Conservation (phyloP, 2,329 filamentous ascomycete genomes). For the Cryphonectria parasitica region DNA sequence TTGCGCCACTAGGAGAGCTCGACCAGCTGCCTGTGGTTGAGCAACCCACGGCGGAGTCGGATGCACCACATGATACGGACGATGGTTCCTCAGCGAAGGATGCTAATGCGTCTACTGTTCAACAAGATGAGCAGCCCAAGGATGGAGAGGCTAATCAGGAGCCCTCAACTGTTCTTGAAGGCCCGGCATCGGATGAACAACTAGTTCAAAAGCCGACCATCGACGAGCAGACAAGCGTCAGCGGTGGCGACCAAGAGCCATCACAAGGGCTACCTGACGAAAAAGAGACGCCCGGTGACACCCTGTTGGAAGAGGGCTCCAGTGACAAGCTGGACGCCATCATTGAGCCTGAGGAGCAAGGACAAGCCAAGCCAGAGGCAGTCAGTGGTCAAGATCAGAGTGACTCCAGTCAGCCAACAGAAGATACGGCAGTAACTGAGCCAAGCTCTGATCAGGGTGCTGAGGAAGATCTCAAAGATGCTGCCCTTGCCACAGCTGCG, state of each 20-base stretch:
- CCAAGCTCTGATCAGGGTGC: background rate
- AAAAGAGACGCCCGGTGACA: background rate
- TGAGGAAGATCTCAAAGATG: background rate
- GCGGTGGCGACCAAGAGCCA: background rate
- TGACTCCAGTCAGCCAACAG: background rate
- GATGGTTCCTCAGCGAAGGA: background rate
- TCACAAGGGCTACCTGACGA: background rate
- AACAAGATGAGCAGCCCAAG: background rate
- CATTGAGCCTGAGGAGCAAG: background rate
- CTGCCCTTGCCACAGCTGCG: conserved; percentile 3
- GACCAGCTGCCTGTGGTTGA: background rate
- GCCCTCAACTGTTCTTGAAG: background rate
- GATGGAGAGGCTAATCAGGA: background rate
- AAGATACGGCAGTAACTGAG: background rate
- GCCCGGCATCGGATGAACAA: background rate
- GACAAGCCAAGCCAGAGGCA: background rate
- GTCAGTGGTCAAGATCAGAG: background rate
- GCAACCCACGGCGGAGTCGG: background rate
- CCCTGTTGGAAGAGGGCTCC: background rate
- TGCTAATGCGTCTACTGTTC: background rate
- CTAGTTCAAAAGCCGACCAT: background rate
- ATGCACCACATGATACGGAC: background rate
- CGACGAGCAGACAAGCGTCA: background rate
- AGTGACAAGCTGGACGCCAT: background rate
- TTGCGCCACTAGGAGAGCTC: background rate